A percentile compares a stretch with the other conserved stretches of the same genome.
phyloP scores from a whole-genome alignment of 2,329 filamentous ascomycete genomes.

The Hypoxylon sp. region DNA sequence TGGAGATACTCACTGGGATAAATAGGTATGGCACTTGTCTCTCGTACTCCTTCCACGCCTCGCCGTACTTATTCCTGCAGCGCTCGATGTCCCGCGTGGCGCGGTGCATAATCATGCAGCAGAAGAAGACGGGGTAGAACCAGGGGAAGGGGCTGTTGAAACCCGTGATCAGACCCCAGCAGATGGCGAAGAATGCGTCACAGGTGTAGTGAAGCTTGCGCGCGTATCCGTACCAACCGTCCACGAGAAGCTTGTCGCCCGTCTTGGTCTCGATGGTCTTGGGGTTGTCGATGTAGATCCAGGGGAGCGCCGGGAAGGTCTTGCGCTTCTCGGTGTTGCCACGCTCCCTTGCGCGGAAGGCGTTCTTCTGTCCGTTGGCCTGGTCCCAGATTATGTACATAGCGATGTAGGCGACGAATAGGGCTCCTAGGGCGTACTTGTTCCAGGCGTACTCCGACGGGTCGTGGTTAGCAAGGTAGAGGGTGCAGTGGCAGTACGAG shows the following conservation, averaged over 20 bases:
- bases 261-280: slow-evolving; percentile 76
- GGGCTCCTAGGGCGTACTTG: slow-evolving; percentile 67
- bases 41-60: slow-evolving; percentile 84
- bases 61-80: slow-evolving; percentile 81
- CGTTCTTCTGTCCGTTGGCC: slow-evolving; percentile 92
- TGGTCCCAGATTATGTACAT: slow-evolving; percentile 95
- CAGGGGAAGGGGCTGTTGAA: slow-evolving; percentile 80
- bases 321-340: slow-evolving; percentile 75
- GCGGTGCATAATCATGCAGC: slow-evolving; percentile 80
- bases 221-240: slow-evolving; percentile 84
- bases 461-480: slow-evolving; percentile 86
- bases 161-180: slow-evolving; percentile 61
- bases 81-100: slow-evolving; percentile 77
- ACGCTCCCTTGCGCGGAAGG: slow-evolving; percentile 82
- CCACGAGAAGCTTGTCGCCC: slow-evolving; percentile 79
- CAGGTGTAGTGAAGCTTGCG: slow-evolving; percentile 68
- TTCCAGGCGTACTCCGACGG: slow-evolving; percentile 82
- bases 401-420: slow-evolving; percentile 78
- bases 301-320: slow-evolving; percentile 90
- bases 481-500: slow-evolving; percentile 91
- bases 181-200: slow-evolving; percentile 59
- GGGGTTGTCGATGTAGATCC: slow-evolving; percentile 83
- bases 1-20: slow-evolving; percentile 58
- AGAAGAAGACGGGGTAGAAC: slow-evolving; percentile 89
- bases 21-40: slow-evolving; percentile 82